phyloP scores from a whole-genome alignment of 352 stramenopile species.

The Pythium grandisporangium region DNA sequence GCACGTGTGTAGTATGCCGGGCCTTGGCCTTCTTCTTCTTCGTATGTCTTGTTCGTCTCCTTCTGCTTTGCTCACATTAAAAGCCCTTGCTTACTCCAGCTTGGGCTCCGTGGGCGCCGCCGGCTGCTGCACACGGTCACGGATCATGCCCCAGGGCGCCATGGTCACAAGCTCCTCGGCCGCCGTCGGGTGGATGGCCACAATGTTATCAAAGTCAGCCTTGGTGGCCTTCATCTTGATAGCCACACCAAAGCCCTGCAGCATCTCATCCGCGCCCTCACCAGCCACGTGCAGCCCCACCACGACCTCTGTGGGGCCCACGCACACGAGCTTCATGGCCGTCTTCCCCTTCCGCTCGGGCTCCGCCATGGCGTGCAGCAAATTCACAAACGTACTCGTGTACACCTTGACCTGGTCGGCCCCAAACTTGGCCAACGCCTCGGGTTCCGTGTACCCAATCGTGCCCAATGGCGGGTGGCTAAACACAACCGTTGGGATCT shows the following conservation, averaged over 20 bases:
- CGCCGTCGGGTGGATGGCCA: conserved; percentile 95
- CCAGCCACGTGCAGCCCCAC: conserved; percentile 97
- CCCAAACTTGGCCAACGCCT: conserved; percentile 90
- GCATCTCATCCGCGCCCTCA: conserved; percentile 94
- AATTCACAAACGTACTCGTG: conserved; percentile 92
- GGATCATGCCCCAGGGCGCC: conserved; percentile 81
- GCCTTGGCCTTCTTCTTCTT: no score
- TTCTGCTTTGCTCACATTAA: no score
- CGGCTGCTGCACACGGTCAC: conserved; percentile 59
- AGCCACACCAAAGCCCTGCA: conserved; percentile 98
- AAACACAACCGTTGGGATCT: conserved; percentile 96
- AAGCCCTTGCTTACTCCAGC: no score
- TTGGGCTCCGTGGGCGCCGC: conserved; percentile 18
- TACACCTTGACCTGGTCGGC: conserved; percentile 94
- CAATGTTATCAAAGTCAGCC: conserved; percentile 93
- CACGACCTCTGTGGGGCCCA: conserved; percentile 85
- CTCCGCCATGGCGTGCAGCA: conserved; percentile 90
- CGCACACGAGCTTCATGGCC: conserved; percentile 92
- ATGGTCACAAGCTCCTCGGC: conserved; percentile 97
- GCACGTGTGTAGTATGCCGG: no score
- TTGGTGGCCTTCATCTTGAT: conserved; percentile 99
- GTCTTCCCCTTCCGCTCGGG: conserved; percentile 91
- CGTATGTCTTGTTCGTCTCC: no score
- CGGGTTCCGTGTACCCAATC: conserved; percentile 89
- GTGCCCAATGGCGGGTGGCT: conserved; percentile 95